Evolutionary conservation across 331 rosid genomes (phyloP).

Genomic region (Saraca asoca): DNA sequence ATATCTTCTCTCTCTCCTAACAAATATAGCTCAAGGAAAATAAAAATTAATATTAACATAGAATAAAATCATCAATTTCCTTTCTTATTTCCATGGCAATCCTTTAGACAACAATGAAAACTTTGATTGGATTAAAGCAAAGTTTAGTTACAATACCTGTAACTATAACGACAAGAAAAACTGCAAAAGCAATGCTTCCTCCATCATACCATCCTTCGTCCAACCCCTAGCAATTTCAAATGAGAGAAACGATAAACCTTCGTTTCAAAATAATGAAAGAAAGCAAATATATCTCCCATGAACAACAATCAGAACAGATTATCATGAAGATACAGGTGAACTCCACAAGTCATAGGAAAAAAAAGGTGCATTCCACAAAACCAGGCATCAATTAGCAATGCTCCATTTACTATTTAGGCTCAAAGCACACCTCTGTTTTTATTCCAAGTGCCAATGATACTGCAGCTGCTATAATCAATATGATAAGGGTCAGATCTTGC

Average conservation of each 20-base stretch:
- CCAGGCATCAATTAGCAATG: constrained; percentile 8
- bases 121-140: constrained; percentile 18
- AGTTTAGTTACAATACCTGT: constrained; percentile 60
- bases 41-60: constrained; percentile 8
- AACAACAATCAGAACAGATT: constrained; percentile 23
- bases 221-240: constrained; percentile 59
- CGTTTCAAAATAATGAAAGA: constrained; percentile 12
- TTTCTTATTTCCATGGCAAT: background rate
- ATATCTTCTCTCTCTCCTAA: too few relatives aligned
- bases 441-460: constrained; percentile 89
- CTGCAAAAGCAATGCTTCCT: constrained; percentile 92
- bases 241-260: constrained; percentile 30
- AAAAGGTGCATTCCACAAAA: constrained; percentile 3
- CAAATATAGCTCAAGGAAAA: constrained; percentile 17
- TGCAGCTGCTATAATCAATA: constrained; percentile 88
- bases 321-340: constrained; percentile 15
- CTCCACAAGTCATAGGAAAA: too few relatives aligned
- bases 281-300: constrained; percentile 8
- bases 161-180: constrained; percentile 79
- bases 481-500: constrained; percentile 95
- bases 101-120: constrained; percentile 4
- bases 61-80: background rate
- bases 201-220: constrained; percentile 96
- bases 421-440: constrained; percentile 76
- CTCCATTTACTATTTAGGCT: constrained; percentile 19